Percentiles rank a stretch among this genome's conserved stretches.
phyloP scores from a whole-genome alignment of 169 alveolate species.

The Amoebophrya sp. region DNA sequence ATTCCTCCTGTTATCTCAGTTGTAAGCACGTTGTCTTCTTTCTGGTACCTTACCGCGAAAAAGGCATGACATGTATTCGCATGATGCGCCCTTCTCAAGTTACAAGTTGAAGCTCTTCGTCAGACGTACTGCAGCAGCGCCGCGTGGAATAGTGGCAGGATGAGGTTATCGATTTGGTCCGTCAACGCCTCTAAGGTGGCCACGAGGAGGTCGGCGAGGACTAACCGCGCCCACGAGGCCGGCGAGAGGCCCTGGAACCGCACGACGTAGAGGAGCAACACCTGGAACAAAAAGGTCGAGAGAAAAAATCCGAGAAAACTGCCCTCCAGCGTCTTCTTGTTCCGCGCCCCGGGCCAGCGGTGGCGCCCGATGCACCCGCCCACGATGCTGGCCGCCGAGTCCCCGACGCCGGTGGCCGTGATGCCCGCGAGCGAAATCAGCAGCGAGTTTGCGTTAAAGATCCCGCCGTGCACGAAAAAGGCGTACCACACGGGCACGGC shows the following conservation, averaged over 20 bases:
- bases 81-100: no score
- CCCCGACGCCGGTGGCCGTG: not conserved
- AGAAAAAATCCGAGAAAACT: not conserved
- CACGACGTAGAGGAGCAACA: not conserved
- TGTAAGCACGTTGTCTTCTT: no score
- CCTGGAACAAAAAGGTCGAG: not conserved
- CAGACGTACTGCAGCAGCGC: constrained; percentile 6
- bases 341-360: not conserved
- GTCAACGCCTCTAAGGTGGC: not conserved
- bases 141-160: not conserved
- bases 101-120: no score
- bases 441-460: not conserved
- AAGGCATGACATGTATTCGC: no score
- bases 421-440: not conserved
- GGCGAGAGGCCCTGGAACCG: not conserved
- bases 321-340: not conserved
- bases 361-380: not conserved
- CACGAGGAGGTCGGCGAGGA: not conserved
- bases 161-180: constrained; percentile 15
- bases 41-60: no score
- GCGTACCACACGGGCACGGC: constrained; percentile 16
- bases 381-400: not conserved
- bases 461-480: not conserved
- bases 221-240: not conserved
- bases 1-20: no score